Evolutionary conservation across 352 stramenopile species (phyloP), one percentile per base, ranked within the genome.

Genomic region (Phytophthora tubulina): DNA sequence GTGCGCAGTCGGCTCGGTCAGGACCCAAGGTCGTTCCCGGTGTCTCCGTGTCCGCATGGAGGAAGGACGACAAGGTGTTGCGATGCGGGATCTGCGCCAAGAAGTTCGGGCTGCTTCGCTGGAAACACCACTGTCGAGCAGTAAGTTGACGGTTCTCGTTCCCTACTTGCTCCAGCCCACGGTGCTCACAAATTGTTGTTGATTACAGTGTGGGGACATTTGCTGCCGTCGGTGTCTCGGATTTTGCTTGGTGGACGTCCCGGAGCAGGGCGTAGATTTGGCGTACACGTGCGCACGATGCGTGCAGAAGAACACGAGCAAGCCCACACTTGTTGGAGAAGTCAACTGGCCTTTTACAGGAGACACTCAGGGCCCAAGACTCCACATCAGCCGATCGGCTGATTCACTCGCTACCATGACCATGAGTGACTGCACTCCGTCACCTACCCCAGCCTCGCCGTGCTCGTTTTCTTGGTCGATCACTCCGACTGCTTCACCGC

Each of bases 201-300:
- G 21, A 6, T 54, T 64, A 53, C 64, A 94, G 86, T 92, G 84
- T 59, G 86, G 84, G 14, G 86, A 94, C 41, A 73, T 94, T 60
- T 94, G 81, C 60, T 94, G 84, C 57, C 71, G 82, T 54, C 75
- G 82, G 9, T 94, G 84, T 63, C 74, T 94, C 10, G 84, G 79
- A 4, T 92, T 90, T 62, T 85, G 83, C 57, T 75, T 93, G 42
- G 86, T 93, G 10, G 79, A 92, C 57, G 81, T 93, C 33, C 86
- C 86, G 0, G 61, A 83, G 9, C 70, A 84, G 13, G 86, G 86
- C 1, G 79, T 92, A 9, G 84, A 93, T 51, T 81, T 92, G 39
- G 78, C 81, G 1, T 92, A 86, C 73, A 91, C 86, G 2, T 93
- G 86, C 32, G 76, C 79, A 41, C 73, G 76, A 6, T 93, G 86